Evolutionary conservation across 1,139 yeast species (phyloP), one percentile per base, ranked within the genome.

Genomic region (Yamadazyma sp.): DNA sequence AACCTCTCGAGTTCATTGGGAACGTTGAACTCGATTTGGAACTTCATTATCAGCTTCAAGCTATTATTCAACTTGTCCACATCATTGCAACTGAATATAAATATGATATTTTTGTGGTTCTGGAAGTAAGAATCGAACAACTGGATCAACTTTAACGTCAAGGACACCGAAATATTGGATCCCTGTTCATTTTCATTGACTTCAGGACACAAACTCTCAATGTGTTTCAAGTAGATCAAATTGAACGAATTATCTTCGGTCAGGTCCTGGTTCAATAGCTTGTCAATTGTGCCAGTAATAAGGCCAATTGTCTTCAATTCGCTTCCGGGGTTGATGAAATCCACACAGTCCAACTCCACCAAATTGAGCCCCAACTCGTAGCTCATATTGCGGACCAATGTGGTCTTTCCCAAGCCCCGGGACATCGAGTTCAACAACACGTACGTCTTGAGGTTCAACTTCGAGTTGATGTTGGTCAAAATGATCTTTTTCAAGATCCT

Each of bases 221-320:
- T 61, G 57, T 92, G 97, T 42, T 77, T 76, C 26, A 90, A 57
- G 40, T 76, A 76, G 1, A 90, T 66, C 2, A 86, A 59, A 43
- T 69, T 69, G 44, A 57, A 66, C 9, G 64, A 51, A 1, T 52
- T 34, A 20, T 51, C 47, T 3, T 20, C 27, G 4, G 46, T 37
- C 6, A 44, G 41, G n/a, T 42, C 50, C 14, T 54, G 53, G 14
- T 54, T 52, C 32, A 68, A 50, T 10, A 64, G 50, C 32, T 81
- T 73, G 47, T 89, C 97, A 7, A 88, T 68, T 50, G 83, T 80
- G 1, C 96, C 97, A 38, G 78, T 66, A 12, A 92, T 64, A 2
- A 78, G 63, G 0, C 96, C 98, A 23, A 92, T 67, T 0, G 94
- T 86, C 54, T 88, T 89, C 34, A 81, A 65, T 43, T 87, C 95